A percentile compares a stretch with the other conserved stretches of the same genome.
Conservation (phyloP, 257 asterid species). For the Solanum pimpinellifolium region DNA sequence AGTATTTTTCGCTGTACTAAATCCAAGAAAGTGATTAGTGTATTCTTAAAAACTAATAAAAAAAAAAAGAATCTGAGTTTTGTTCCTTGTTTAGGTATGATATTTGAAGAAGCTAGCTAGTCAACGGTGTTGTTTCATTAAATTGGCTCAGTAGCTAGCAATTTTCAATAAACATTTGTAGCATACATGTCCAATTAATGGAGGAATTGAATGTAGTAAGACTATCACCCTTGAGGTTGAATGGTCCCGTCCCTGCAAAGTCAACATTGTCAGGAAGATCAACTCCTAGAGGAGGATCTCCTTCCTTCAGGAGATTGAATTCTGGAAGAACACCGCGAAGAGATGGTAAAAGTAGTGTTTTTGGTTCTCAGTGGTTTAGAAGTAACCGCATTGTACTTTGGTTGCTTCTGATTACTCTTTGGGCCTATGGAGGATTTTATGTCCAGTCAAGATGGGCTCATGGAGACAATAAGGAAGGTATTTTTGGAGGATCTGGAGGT, state of each 20-base stretch:
- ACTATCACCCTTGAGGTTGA: constrained; percentile 56
- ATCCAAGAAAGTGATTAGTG: background rate
- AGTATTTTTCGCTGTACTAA: background rate
- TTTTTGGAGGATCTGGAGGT: constrained; percentile 81
- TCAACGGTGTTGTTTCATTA: background rate
- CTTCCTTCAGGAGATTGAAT: constrained; percentile 56
- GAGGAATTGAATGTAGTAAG: constrained; percentile 58
- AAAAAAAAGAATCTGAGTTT: background rate
- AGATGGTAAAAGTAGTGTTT: constrained; percentile 31
- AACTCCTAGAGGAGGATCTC: constrained; percentile 79
- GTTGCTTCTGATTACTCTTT: constrained; percentile 92
- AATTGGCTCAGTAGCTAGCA: background rate
- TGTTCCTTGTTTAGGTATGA: background rate
- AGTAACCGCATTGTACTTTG: constrained; percentile 77
- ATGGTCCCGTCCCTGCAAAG: constrained; percentile 30
- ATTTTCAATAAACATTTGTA: constrained; percentile 4
- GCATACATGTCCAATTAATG: constrained; percentile 25
- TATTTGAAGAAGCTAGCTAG: background rate
- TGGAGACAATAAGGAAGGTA: constrained; percentile 87
- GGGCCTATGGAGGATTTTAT: constrained; percentile 92
- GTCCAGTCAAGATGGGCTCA: constrained; percentile 98
- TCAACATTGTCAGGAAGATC: constrained; percentile 71
- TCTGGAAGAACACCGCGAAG: constrained; percentile 59
- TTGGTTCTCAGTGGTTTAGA: constrained; percentile 42
- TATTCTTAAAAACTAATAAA: background rate